phyloP scores from a whole-genome alignment of 148 eudicot genomes.

The Hydrangea macrophylla region DNA sequence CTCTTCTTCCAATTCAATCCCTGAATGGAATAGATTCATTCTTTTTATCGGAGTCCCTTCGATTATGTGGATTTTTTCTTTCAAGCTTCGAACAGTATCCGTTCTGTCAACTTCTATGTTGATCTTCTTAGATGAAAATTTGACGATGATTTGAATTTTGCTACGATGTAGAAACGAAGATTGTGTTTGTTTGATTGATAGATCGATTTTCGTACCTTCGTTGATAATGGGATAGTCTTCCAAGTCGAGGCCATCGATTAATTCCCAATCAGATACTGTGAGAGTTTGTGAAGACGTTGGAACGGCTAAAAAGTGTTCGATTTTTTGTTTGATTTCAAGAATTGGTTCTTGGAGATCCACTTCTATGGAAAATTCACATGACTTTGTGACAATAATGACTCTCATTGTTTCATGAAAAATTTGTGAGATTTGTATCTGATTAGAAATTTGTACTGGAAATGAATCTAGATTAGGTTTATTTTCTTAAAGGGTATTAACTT shows the following conservation, averaged over 20 bases:
- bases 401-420: conserved; percentile 41
- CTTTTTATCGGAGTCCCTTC: conserved; percentile 81
- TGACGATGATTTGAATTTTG: conserved; percentile 45
- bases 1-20: conserved; percentile 76
- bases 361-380: conserved; percentile 45
- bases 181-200: conserved; percentile 28
- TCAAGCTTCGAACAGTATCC: conserved; percentile 78
- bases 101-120: conserved; percentile 57
- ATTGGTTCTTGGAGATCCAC: conserved; percentile 55
- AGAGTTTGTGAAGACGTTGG: conserved; percentile 61
- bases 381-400: conserved; percentile 43
- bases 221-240: conserved; percentile 75
- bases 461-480: neutral
- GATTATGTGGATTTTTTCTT: conserved; percentile 86
- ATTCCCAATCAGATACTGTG: conserved; percentile 54
- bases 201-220: conserved; percentile 64
- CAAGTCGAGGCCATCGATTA: conserved; percentile 73
- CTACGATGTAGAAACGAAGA: conserved; percentile 2
- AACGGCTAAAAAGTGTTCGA: conserved; percentile 41
- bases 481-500: neutral
- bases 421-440: neutral
- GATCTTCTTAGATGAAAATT: conserved; percentile 50
- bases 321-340: conserved; percentile 59
- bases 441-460: neutral
- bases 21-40: conserved; percentile 54